Evolutionary conservation across 2,329 filamentous ascomycete species (phyloP), one percentile per base, ranked within the genome.

Genomic region (Byssoonygena ceratinophila): DNA sequence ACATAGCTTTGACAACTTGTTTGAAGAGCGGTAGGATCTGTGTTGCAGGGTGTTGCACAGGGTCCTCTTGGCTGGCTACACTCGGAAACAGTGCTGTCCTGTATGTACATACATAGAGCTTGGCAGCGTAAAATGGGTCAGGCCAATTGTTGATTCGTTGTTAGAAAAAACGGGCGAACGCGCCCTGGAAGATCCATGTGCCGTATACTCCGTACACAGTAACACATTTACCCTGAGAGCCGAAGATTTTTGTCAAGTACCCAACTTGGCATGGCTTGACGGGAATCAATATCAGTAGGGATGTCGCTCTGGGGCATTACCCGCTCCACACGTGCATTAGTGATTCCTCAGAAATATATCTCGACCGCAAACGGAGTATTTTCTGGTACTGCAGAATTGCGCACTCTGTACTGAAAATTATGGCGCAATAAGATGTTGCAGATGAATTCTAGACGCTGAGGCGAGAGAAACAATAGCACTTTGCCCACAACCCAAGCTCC

Each of bases 41-140:
- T 37, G 5, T 32, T 37, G 40, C 20, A 36, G 27, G 29, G 8
- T 18, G 49, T 51, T 23, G 49, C 39, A 51, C 49, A 51, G 40
- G 49, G 49, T 45, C 49, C n/a, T 45, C 39, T 51, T 45, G 49
- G 49, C 49, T 23, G 40, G 49, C 40, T 18, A 27, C 16, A 20
- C 29, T 45, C 20, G 40, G 39, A 44, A 44, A 14, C 18, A 22
- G 18, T 12, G 48, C 37, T 43, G 36, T 41, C 4, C n/a, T n/a
- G n/a, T n/a, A n/a, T n/a, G n/a, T n/a, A n/a, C 36, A 20, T 22
- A 45, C 29, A 51, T 51, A 29, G 31, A 16, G 29, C 49, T 51
- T 51, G 49, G 49, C 49, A 45, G 49, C 40, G 27, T 27, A 7
- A 20, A 51, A n/a, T n/a, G 9, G 31, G 49, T 9, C 41, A 51